Percentiles rank a stretch among this genome's conserved stretches.
These are phyloP conservation scores for Mycocentrospora acerina DNA, from an alignment of 2,329 filamentous ascomycete genomes.

Conservation along the genomic window DNA sequence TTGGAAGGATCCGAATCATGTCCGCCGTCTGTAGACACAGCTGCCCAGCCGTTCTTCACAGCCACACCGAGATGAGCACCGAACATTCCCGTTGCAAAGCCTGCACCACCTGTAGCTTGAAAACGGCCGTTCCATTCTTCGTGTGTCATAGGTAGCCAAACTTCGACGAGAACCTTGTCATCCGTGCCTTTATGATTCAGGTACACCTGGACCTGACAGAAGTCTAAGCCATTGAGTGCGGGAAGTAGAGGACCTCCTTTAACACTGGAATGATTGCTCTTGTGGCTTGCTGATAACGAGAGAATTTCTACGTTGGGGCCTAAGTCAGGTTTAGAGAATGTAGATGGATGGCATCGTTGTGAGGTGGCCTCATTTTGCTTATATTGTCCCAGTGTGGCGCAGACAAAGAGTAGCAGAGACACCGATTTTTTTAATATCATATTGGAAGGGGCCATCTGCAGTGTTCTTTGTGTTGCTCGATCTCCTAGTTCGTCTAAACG, in stretches of 20 bases:
- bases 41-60: conserved; percentile 33
- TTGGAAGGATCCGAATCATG: conserved; percentile 12
- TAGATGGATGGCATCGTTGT: conserved; percentile 8
- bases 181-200: conserved; percentile 21
- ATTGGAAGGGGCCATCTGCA: too few relatives aligned
- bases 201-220: conserved; percentile 26
- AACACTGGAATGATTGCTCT: conserved; percentile 16
- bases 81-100: conserved; percentile 31
- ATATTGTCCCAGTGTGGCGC: too few relatives aligned
- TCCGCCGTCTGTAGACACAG: conserved; percentile 37
- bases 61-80: conserved; percentile 25
- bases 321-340: conserved; percentile 6
- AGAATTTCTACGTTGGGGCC: conserved; percentile 11
- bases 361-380: not conserved
- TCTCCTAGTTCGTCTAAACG: too few relatives aligned
- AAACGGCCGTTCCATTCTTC: conserved; percentile 37
- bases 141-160: conserved; percentile 31
- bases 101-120: conserved; percentile 35
- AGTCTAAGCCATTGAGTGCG: conserved; percentile 13
- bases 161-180: conserved; percentile 27
- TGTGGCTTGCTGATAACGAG: conserved; percentile 13
- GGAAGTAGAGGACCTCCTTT: conserved; percentile 7
- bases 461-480: too few relatives aligned
- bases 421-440: too few relatives aligned
- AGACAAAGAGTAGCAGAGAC: too few relatives aligned